Evolutionary conservation across 2,329 filamentous ascomycete species (phyloP).

Genomic region (Cladosporium sp.): DNA sequence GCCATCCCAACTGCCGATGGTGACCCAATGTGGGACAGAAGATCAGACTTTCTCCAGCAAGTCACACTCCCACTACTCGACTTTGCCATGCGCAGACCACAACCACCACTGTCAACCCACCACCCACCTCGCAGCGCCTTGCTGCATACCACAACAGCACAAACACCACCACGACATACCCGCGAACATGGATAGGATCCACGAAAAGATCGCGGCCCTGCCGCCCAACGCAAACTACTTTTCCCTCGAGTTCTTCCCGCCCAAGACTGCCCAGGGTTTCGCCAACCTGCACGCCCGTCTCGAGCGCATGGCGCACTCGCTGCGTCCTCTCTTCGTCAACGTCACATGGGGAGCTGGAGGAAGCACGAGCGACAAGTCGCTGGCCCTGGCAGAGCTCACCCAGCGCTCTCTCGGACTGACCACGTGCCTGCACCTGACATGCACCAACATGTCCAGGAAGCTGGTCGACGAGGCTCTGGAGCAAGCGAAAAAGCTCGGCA

Average conservation of each 20-base stretch:
- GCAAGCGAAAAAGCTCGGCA: conserved; percentile 83
- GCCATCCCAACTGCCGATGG: background rate
- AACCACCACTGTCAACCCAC: background rate
- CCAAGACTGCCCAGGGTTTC: conserved; percentile 94
- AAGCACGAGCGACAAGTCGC: conserved; percentile 82
- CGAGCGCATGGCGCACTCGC: conserved; percentile 87
- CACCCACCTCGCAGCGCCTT: background rate
- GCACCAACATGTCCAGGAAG: conserved; percentile 90
- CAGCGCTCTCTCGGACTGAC: conserved; percentile 89
- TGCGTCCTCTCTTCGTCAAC: conserved; percentile 91
- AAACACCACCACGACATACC: too few species aligned
- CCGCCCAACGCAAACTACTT: conserved; percentile 80
- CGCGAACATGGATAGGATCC: conserved; percentile 52
- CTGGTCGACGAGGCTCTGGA: conserved; percentile 86
- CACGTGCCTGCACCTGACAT: conserved; percentile 93
- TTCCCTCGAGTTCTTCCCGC: conserved; percentile 98
- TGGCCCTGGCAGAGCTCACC: conserved; percentile 92
- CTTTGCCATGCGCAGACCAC: background rate
- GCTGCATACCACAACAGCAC: background rate
- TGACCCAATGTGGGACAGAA: background rate
- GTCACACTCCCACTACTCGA: background rate
- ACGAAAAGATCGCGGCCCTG: conserved; percentile 89
- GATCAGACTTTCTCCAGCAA: background rate
- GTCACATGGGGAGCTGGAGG: conserved; percentile 98
- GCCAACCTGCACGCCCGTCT: conserved; percentile 90